These are phyloP conservation scores for Monosporascus cannonballus DNA, from an alignment of 2,329 filamentous ascomycete genomes.

Conservation along the genomic window DNA sequence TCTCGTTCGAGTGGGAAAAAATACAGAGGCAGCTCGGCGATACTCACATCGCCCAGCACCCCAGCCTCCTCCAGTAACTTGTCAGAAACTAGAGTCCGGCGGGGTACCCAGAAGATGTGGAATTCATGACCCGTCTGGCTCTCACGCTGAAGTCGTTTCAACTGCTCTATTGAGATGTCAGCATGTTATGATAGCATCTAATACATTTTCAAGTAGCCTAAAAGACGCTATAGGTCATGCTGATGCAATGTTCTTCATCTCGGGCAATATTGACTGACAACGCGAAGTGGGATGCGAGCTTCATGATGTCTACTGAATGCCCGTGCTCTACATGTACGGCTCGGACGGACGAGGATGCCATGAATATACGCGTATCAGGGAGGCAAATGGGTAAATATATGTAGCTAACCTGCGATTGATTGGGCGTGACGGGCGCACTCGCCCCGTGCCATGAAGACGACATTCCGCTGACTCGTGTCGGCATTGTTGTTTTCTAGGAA, in stretches of 20 bases:
- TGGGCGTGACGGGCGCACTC: conserved; percentile 82
- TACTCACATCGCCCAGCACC: conserved; percentile 85
- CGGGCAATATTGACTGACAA: conserved; percentile 50
- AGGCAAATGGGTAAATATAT: conserved; percentile 1
- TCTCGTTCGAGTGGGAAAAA: conserved; percentile 92
- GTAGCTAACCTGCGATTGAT: conserved; percentile 74
- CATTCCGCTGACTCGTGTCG: conserved; percentile 89
- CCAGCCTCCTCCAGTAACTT: conserved; percentile 88
- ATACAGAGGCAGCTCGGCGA: conserved; percentile 78
- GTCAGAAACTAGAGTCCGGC: conserved; percentile 86
- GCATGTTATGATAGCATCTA: conserved; percentile 49
- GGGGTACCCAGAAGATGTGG: conserved; percentile 91
- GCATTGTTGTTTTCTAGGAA: conserved; percentile 93
- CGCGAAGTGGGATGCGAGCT: conserved; percentile 34
- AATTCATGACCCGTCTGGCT: conserved; percentile 92
- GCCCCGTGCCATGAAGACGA: conserved; percentile 87
- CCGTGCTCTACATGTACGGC: neutral
- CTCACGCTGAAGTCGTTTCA: conserved; percentile 81
- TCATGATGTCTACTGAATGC: conserved; percentile 11
- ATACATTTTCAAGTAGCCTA: conserved; percentile 21
- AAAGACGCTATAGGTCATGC: conserved; percentile 37
- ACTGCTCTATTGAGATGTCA: conserved; percentile 69
- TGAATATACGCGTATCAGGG: neutral
- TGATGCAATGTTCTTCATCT: conserved; percentile 31
- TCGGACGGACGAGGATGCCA: neutral